Base-by-base conservation (phyloP, 495 filamentous ascomycete genomes). In the Eremomyces bilateralis region DNA sequence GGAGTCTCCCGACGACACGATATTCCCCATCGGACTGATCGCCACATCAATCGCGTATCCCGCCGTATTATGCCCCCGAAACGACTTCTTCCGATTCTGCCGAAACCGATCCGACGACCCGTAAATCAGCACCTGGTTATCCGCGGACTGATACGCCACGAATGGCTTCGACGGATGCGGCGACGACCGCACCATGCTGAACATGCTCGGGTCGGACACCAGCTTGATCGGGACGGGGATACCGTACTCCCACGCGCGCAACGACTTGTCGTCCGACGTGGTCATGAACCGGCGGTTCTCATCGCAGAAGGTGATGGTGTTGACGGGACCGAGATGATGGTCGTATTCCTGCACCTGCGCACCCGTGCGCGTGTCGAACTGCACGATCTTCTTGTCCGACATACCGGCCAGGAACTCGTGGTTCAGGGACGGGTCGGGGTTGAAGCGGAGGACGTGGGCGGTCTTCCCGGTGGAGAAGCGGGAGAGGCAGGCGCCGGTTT, bases 351-450 rank as follows among this genome's bases (percentile, higher is more conserved):
- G 88, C 25, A 91, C 77, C 27, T 84, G 61, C 44, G 90, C 76
- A 40, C 72, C 71, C 5, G 72, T 73, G 13, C 88, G 68, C 5
- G 75, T 84, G 52, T 99, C 88, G 56, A 91, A 99, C 49, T 99
- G 88, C 20, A 99, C 67, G 43, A 99, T 99, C 61, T 92, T 85
- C 57, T 97, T 95, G 58, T 99, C 88, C 15, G 78, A 82, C 76
- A 94, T 80, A 48, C 88, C 88, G 21, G 81, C 82, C 36, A 99
- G 58, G 61, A 99, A 99, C 53, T 93, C 84, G 47, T 85, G 74
- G 1, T 68, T 65, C 42, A 71, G 64, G n/a, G 77, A 73, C 0
- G 64, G 54, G 33, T 67, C 61, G 0, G 85, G 85, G 56, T 94
- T 85, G 69, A 94, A 93, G 42, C 74, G 73, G 46, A 95, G 64